A percentile compares a stretch with the other conserved stretches of the same genome.
Evolutionary conservation across 179 eudicot species (phyloP).

Genomic region (Amaranthus tricolor): DNA sequence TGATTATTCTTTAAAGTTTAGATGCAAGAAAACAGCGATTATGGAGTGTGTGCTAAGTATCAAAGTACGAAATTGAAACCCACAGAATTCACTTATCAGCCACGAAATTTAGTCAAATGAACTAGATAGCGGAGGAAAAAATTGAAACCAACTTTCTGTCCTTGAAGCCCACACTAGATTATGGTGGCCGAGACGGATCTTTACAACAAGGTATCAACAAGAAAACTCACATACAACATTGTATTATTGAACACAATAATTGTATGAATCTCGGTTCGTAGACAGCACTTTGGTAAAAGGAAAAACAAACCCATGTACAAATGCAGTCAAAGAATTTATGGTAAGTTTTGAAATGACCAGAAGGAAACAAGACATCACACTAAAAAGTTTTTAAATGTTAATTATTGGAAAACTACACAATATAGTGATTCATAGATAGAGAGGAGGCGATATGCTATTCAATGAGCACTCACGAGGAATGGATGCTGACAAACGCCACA

Average conservation of each 20-base stretch:
- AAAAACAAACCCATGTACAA: conserved; percentile 16
- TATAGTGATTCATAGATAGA: neutral
- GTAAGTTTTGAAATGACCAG: neutral
- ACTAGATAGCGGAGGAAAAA: too few species aligned
- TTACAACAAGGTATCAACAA: neutral
- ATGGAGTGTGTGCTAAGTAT: too few species aligned
- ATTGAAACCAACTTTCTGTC: neutral
- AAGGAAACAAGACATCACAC: neutral
- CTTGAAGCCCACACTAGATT: neutral
- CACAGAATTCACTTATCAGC: neutral
- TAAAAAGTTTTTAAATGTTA: neutral
- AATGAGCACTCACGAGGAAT: conserved; percentile 69
- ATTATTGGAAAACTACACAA: conserved; percentile 15
- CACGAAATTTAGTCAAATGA: neutral
- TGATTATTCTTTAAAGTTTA: too few species aligned
- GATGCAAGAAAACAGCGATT: too few species aligned
- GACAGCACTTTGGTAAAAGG: neutral
- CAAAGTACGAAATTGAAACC: too few species aligned
- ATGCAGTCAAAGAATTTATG: conserved; percentile 7
- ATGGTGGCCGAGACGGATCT: neutral
- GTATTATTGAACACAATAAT: neutral
- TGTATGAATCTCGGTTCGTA: neutral
- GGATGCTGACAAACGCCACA: conserved; percentile 97
- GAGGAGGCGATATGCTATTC: conserved; percentile 19
- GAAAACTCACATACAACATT: neutral